Base-by-base conservation (phyloP, 441 rosid species). In the Populus hybrid region DNA sequence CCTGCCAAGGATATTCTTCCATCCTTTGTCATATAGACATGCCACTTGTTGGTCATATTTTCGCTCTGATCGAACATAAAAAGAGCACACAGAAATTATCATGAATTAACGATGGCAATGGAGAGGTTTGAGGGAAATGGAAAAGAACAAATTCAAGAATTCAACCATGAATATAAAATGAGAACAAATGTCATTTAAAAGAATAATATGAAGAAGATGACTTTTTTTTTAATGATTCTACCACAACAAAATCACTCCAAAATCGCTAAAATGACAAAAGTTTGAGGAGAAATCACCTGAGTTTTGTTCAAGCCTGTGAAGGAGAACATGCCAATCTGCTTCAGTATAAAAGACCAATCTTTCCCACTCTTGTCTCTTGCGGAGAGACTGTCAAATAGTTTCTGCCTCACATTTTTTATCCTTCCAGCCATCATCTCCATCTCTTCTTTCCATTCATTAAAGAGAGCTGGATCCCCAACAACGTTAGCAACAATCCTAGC, bases 351-450 rank as follows among this genome's bases (percentile, higher is more conserved):
- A 67, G 97, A 94, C 98, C 98, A 95, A 74, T 94, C 99, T 71
- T 95, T 94, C 24, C 97, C 92, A 28, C 95, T 91, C 82, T 87
- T 91, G 74, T 95, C 99, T 84, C 91, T 92, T 64, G 90, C 79
- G 16, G 86, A 82, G 28, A 95, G 94, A 81, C 93, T 88, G 74
- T 94, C 93, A 36, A 83, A 92, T 63, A 95, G 81, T 81, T 88
- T 83, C 76, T 92, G 94, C 80, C 99, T 91, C 80, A 94, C 98
- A 5, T 85, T 86, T 86, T 92, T 94, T 50, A 94, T 94, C 86
- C 99, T 94, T 80, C 99, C 98, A 0, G 97, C 99, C 98, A 95
- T 91, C 90, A 90, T 86, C 79, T 95, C 95, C 99, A 95, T 95
- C 91, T 95, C 98, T 21, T 83, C 90, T 83, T 94, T 95, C 99